Evolutionary conservation across 257 asterid genomes (phyloP).

Genomic region (Apocynum venetum): DNA sequence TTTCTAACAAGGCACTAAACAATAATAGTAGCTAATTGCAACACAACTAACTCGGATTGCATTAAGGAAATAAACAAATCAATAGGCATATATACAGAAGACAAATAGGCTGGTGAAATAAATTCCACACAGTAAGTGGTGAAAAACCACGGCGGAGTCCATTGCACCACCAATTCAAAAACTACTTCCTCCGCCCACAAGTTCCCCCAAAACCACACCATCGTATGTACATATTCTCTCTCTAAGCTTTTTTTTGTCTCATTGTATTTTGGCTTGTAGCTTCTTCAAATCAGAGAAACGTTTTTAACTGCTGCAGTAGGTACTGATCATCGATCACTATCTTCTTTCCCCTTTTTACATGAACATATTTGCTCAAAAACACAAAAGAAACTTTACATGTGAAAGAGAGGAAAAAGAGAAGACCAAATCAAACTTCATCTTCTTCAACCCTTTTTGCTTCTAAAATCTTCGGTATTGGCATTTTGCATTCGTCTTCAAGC

Average conservation of each 20-base stretch:
- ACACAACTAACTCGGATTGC: background rate
- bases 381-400: slow-evolving; percentile 1
- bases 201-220: slow-evolving; percentile 20
- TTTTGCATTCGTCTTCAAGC: slow-evolving; percentile 21
- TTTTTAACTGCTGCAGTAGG: slow-evolving; percentile 10
- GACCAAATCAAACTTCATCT: slow-evolving; percentile 2
- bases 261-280: slow-evolving; percentile 31
- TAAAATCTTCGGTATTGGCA: slow-evolving; percentile 26
- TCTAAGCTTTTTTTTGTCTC: slow-evolving; percentile 19
- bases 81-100: background rate
- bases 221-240: background rate
- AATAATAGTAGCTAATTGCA: background rate
- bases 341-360: slow-evolving; percentile 10
- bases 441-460: background rate
- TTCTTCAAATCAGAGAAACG: background rate
- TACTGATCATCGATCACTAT: background rate
- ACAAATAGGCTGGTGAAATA: background rate
- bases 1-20: background rate
- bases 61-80: slow-evolving; percentile 5
- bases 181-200: slow-evolving; percentile 28
- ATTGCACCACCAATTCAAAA: background rate
- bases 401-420: background rate
- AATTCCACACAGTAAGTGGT: background rate
- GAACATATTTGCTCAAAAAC: background rate
- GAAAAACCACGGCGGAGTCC: slow-evolving; percentile 14